Evolutionary conservation across 176 grass and related monocot genomes (phyloP), one percentile per base, ranked within the genome.

Genomic region (Areca catechu): DNA sequence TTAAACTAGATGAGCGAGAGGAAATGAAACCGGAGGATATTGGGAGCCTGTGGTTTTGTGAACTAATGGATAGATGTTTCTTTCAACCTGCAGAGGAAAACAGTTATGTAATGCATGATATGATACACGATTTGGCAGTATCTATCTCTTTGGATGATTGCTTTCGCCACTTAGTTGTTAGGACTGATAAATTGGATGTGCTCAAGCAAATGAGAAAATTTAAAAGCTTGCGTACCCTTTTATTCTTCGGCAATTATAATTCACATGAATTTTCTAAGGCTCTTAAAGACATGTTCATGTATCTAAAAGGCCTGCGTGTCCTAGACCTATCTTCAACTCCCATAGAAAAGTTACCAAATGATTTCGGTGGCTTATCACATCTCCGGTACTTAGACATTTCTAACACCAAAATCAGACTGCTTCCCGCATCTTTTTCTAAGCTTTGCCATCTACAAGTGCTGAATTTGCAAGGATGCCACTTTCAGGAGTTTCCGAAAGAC

Each of bases 401-500:
- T 37, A 29, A 23, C 30, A 58, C 52, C 58, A 24, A n/a, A 16
- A 79, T 79, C 49, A 19, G 34, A 22, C 10, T 15, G 37, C 51
- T 71, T 25, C 67, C 60, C 5, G 27, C 50, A 24, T 18, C 54
- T 10, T 65, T 78, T 65, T 57, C 27, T 17, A 19, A 5, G 6
- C 58, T 76, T 7, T 68, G 18, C 51, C 63, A 74, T 49, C 72
- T 86, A 5, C 73, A 81, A 27, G 63, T 80, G 24, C 68, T 85
- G 53, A 61, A 67, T 19, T 19, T 80, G 62, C 63, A 50, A 49
- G 73, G 30, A 10, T 10, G 7, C 49, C 15, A 0, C 15, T 73
- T 81, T 34, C 5, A 2, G 7, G 1, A 29, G 24, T 63, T 81
- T 55, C 73, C 77, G 5, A 5, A 16, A 54, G 14, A 5, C 5